Base-by-base conservation (phyloP, 2,329 filamentous ascomycete genomes). In the Phialophora tarda region DNA sequence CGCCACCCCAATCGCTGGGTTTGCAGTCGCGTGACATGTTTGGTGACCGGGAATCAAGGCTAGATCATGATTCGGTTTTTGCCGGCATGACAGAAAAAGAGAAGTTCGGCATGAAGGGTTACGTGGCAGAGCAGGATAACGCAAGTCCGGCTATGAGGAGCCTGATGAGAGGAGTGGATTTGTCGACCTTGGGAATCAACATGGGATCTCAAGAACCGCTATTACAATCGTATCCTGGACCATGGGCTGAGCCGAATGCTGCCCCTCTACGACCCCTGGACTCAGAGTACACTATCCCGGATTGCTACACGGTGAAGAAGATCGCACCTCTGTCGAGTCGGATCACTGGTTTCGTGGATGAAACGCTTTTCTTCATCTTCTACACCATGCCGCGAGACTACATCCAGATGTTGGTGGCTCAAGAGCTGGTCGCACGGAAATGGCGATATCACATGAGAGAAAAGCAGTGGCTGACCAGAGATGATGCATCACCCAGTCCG, bases 281-380 rank as follows among this genome's bases (percentile, higher is more conserved):
- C 72, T 86, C 87, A 23, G 86, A 89, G 68, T 90, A 87, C 75
- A 82, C 81, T 10, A 78, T 90, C 10, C 88, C 88, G 4, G 79
- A 82, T 47, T 89, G 87, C 66, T 90, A 90, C 74, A 86, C 82
- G 11, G 88, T 90, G 10, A 85, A 83, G 63, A 90, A 90, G 72
- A 87, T 90, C 11, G 88, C 88, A 59, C 82, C 85, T 7, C 78
- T 89, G 23, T 82, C 85, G 62, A 80, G 81, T 56, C 85, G 87
- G 65, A 85, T 88, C 70, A 78, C 81, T 3, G 84, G 83, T 62
- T 88, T 88, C 75, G 84, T 82, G 50, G 82, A 87, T 69, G 88
- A 90, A 74, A 90, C 88, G 0, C 80, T 90, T 4, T 88, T 90
- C 74, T 88, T 86, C 74, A 88, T 90, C 66, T 90, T 90, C 81